Evolutionary conservation across 805 yeast genomes (phyloP).

Genomic region (Cyberlindnera subsufficiens): DNA sequence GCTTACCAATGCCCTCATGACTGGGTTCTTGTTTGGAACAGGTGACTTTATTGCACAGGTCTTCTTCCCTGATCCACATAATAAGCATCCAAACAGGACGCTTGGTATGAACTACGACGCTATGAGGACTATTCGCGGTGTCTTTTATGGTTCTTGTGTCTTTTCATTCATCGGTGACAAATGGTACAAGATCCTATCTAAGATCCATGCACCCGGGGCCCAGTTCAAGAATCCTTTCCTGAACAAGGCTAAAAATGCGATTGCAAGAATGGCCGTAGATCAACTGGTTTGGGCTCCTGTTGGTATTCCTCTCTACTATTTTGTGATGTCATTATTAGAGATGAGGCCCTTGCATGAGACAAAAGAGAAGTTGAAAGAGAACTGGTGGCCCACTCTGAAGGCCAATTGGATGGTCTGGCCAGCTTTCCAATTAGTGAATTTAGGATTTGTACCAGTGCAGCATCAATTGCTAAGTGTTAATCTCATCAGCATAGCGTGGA

Average conservation of each 20-base stretch:
- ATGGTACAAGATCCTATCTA: slow-evolving; percentile 57
- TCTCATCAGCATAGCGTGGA: slow-evolving; percentile 74
- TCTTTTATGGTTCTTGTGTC: slow-evolving; percentile 62
- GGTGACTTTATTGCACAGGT: slow-evolving; percentile 76
- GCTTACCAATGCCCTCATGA: slow-evolving; percentile 46
- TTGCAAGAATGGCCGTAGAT: slow-evolving; percentile 57
- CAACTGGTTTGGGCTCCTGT: slow-evolving; percentile 76
- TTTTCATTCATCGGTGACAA: slow-evolving; percentile 72
- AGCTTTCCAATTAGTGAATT: slow-evolving; percentile 70
- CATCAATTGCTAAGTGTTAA: slow-evolving; percentile 67
- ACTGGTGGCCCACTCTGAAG: slow-evolving; percentile 61
- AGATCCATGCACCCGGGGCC: slow-evolving; percentile 32
- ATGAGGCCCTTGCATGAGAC: slow-evolving; percentile 37
- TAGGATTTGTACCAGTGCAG: slow-evolving; percentile 67
- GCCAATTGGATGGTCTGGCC: slow-evolving; percentile 94
- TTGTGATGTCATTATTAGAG: slow-evolving; percentile 64
- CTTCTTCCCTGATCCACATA: slow-evolving; percentile 31
- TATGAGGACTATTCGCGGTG: slow-evolving; percentile 55
- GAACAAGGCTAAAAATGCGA: slow-evolving; percentile 28
- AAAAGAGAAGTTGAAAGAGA: slow-evolving; percentile 36
- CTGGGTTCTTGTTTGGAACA: slow-evolving; percentile 60
- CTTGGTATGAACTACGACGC: slow-evolving; percentile 36
- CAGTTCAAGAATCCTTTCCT: slow-evolving; percentile 8
- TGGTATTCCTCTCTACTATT: slow-evolving; percentile 66
- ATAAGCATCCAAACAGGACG: background rate